Conservation (phyloP, 2,329 filamentous ascomycete genomes). For the Cladosporium austrohemisphaericum region DNA sequence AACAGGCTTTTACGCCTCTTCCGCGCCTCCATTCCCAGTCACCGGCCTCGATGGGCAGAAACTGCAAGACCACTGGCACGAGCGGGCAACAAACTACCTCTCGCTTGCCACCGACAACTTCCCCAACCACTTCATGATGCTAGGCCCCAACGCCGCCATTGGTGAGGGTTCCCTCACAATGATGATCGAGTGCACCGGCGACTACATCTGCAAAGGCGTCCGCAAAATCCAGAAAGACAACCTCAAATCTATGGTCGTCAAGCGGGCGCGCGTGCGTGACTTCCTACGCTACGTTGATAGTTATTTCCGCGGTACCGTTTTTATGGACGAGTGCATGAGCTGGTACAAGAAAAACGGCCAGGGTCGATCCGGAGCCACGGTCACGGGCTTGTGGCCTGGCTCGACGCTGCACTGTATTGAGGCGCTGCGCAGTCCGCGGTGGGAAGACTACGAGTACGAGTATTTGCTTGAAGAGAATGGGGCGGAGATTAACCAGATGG, state of each 20-base stretch:
- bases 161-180: slow-evolving; percentile 39
- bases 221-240: slow-evolving; percentile 44
- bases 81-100: slow-evolving; percentile 28
- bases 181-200: slow-evolving; percentile 38
- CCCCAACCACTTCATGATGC: slow-evolving; percentile 43
- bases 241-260: slow-evolving; percentile 42
- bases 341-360: slow-evolving; percentile 62
- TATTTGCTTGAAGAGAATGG: slow-evolving; percentile 31
- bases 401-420: slow-evolving; percentile 61
- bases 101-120: slow-evolving; percentile 21
- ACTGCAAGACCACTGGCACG: slow-evolving; percentile 35
- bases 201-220: slow-evolving; percentile 38
- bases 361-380: slow-evolving; percentile 55
- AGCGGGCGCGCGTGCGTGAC: slow-evolving; percentile 46
- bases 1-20: slow-evolving; percentile 41
- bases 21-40: slow-evolving; percentile 39
- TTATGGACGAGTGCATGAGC: slow-evolving; percentile 61
- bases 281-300: slow-evolving; percentile 47
- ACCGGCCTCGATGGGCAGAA: slow-evolving; percentile 29
- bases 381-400: slow-evolving; percentile 68
- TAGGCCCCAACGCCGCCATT: slow-evolving; percentile 41
- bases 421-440: slow-evolving; percentile 53
- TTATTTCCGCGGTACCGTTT: slow-evolving; percentile 50
- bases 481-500: slow-evolving; percentile 49
- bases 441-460: slow-evolving; percentile 59